Conservation (phyloP, 306 rosid species). For the Lotus japonicus region DNA sequence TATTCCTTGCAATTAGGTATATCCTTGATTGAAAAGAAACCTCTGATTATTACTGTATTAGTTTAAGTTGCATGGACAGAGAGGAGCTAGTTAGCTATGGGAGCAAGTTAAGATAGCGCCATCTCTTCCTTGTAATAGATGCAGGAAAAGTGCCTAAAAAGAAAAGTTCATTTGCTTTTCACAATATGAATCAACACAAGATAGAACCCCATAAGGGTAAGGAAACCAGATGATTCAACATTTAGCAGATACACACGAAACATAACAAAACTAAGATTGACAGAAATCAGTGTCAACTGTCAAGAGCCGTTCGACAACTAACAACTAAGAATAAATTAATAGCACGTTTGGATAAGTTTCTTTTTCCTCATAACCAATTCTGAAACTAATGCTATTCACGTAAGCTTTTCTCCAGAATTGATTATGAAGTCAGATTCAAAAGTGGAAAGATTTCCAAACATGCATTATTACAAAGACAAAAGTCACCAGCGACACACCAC, state of each 20-base stretch:
- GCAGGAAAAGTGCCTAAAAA: background rate
- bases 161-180: background rate
- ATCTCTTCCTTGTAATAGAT: background rate
- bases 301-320: too few species aligned
- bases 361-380: too few species aligned
- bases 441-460: too few species aligned
- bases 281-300: background rate
- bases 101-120: too few species aligned
- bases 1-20: background rate
- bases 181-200: background rate
- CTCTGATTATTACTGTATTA: background rate
- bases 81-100: background rate
- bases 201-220: background rate
- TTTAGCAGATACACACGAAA: background rate
- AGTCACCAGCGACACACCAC: constrained; percentile 25
- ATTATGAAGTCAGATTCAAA: too few species aligned
- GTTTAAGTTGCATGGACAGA: background rate
- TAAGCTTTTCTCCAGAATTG: too few species aligned
- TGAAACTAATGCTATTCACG: too few species aligned
- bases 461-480: too few species aligned
- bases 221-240: background rate
- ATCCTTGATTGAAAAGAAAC: background rate
- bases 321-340: too few species aligned
- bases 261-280: background rate
- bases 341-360: too few species aligned